phyloP scores from a whole-genome alignment of 352 stramenopile genomes.

The Pythium insidiosum region DNA sequence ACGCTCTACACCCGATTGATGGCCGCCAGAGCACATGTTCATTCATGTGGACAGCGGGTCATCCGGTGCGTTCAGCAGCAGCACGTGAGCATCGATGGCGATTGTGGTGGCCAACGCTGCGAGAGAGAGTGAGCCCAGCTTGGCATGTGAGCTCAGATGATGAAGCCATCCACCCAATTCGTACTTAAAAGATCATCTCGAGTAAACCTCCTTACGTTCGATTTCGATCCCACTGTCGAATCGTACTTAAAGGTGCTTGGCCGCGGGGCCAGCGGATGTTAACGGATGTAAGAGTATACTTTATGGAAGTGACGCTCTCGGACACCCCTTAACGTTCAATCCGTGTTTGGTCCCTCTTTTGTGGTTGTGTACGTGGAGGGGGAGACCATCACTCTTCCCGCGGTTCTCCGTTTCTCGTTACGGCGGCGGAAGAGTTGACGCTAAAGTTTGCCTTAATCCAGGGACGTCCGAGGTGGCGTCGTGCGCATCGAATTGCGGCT shows the following conservation, averaged over 20 bases:
- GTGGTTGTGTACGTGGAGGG: constrained; percentile 9
- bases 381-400: constrained; percentile 25
- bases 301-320: neutral
- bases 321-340: constrained; percentile 3
- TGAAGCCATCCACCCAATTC: no score
- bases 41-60: no score
- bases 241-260: no score
- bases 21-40: no score
- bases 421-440: constrained; percentile 22
- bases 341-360: constrained; percentile 9
- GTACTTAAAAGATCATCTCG: no score
- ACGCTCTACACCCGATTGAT: no score
- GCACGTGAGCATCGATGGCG: no score
- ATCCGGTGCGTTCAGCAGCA: no score
- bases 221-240: no score
- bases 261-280: neutral
- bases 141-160: no score
- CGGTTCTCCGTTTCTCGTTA: constrained; percentile 26
- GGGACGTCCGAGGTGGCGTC: constrained; percentile 11
- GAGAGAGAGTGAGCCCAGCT: constrained; percentile 22
- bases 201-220: no score
- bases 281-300: neutral
- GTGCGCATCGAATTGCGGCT: constrained; percentile 15
- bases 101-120: no score
- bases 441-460: constrained; percentile 18